These are phyloP conservation scores for Colletotrichum lupini DNA, from an alignment of 2,329 filamentous ascomycete genomes.

Conservation along the genomic window DNA sequence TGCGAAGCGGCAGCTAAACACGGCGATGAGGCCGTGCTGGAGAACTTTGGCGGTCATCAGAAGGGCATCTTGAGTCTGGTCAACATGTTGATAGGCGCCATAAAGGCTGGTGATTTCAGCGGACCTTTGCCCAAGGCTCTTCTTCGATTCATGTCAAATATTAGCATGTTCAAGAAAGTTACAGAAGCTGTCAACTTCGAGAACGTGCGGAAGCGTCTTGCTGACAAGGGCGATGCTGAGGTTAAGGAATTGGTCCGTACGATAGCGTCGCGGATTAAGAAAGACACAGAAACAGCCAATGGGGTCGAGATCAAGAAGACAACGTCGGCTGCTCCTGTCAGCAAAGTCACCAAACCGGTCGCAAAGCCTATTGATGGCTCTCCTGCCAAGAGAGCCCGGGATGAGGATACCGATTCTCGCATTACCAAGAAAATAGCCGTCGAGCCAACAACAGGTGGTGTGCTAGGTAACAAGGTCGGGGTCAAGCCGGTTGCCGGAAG, in stretches of 20 bases:
- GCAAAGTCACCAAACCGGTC: conserved; percentile 43
- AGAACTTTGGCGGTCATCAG: conserved; percentile 67
- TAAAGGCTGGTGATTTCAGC: conserved; percentile 62
- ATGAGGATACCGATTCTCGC: conserved; percentile 53
- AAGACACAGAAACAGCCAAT: conserved; percentile 43
- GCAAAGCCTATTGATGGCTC: conserved; percentile 44
- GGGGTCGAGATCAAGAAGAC: conserved; percentile 40
- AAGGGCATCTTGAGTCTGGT: conserved; percentile 67
- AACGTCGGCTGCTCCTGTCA: conserved; percentile 22
- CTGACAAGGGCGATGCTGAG: conserved; percentile 73
- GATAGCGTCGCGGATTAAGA: conserved; percentile 62
- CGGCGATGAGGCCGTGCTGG: conserved; percentile 66
- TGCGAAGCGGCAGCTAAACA: conserved; percentile 65
- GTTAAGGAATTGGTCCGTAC: conserved; percentile 70
- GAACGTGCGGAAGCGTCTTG: conserved; percentile 71
- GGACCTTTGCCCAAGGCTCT: conserved; percentile 65
- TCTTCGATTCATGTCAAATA: conserved; percentile 70
- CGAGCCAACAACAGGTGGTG: conserved; percentile 48
- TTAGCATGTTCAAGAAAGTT: conserved; percentile 71
- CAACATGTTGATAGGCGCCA: conserved; percentile 64
- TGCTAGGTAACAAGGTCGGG: conserved; percentile 53
- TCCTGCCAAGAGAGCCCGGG: conserved; percentile 50
- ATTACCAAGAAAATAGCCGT: conserved; percentile 55
- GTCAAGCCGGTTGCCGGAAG: conserved; percentile 44
- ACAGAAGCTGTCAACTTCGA: conserved; percentile 74